Evolutionary conservation across 495 filamentous ascomycete species (phyloP).

Genomic region (Parathielavia hyrcaniae): DNA sequence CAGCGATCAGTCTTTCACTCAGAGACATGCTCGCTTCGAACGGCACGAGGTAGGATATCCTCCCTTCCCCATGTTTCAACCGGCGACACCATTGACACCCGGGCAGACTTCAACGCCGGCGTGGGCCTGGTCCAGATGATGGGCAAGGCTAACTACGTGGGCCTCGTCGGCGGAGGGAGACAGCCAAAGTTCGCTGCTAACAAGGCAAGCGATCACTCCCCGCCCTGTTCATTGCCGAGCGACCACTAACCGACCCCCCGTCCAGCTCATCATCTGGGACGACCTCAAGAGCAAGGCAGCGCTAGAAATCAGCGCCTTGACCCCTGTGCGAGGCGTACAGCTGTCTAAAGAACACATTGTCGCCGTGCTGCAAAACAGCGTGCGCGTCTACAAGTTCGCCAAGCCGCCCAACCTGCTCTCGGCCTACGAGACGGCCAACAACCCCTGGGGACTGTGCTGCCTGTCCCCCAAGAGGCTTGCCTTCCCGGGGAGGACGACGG

Average conservation of each 20-base stretch:
- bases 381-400: conserved; percentile 76
- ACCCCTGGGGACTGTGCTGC: conserved; percentile 73
- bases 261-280: conserved; percentile 83
- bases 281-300: conserved; percentile 69
- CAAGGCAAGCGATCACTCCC: conserved; percentile 52
- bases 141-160: conserved; percentile 79
- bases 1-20: conserved; percentile 63
- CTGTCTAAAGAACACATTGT: conserved; percentile 73
- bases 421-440: conserved; percentile 81
- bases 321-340: conserved; percentile 70
- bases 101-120: conserved; percentile 74
- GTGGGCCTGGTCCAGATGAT: conserved; percentile 83
- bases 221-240: conserved; percentile 2
- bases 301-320: conserved; percentile 47
- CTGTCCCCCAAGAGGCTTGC: conserved; percentile 64
- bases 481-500: conserved; percentile 77
- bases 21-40: conserved; percentile 67
- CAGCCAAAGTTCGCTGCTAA: conserved; percentile 81
- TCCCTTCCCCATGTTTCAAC: background rate
- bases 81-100: conserved; percentile 1
- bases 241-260: conserved; percentile 3
- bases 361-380: conserved; percentile 72
- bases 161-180: conserved; percentile 81
- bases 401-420: conserved; percentile 65
- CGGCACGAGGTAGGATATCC: conserved; percentile 38